Evolutionary conservation across 352 stramenopile genomes (phyloP), one percentile per base, ranked within the genome.

Genomic region (Globisporangium uncinulatum): DNA sequence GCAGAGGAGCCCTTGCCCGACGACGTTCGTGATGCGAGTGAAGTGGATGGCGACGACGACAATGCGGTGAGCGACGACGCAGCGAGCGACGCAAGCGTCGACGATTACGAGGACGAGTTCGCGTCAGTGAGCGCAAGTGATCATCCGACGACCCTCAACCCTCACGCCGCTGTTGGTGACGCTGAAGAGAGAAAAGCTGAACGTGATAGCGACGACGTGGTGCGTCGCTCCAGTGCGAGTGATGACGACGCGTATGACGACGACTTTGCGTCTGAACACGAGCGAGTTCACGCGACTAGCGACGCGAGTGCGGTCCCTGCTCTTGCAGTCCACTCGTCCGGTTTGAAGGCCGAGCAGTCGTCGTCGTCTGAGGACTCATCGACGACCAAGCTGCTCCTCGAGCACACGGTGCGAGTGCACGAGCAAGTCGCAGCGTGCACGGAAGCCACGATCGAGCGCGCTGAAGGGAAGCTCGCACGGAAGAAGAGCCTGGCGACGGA

Each of bases 351-450:
- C 19, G 66, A 51, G 4, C 59, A 73, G 15, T 84, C 70, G 17
- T 49, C 36, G 20, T 83, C 67, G 11, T 69, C 82, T 20, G 75
- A 83, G 20, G 75, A 83, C 37, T 86, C 75, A 11, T 82, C 76
- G 6, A 80, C 63, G 10, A 86, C 73, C 15, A 79, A 71, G 34
- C 50, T 83, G 44, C 57, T 86, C n/a, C 39, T 76, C 9, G 60
- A 58, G 9, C 64, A 86, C 53, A 57, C 71, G 8, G 39, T 41
- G 32, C 43, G 52, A 0, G 29, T 77, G 2, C 56, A 70, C 48
- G 45, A 49, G 14, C 47, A 57, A n/a, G 21, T 43, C 9, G 46
- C 47, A 17, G 52, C 50, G 0, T 32, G 34, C 21, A 41, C 20
- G 5, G 54, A 65, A 20, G 34, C 10, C 10, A 47, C 66, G 11